Evolutionary conservation across 352 stramenopile genomes (phyloP).

Genomic region (Nothophytophthora sp.): DNA sequence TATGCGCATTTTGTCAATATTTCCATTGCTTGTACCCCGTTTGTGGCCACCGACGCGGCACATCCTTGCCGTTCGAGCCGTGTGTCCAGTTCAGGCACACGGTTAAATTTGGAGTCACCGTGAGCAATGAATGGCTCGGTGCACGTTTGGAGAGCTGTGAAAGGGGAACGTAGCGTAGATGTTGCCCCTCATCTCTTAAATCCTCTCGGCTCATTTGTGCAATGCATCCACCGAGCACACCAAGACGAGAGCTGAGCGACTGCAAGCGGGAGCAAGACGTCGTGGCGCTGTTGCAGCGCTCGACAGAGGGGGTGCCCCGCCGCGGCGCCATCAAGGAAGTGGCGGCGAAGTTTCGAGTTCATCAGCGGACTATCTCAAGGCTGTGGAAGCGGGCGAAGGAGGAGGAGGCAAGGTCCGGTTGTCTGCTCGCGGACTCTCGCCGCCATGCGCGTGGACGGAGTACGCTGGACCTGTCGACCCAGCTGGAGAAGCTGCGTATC

Average conservation of each 20-base stretch:
- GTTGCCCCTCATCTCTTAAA: no score
- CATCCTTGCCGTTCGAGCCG: no score
- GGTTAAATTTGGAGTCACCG: no score
- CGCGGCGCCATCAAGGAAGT: conserved; percentile 1
- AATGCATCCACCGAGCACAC: no score
- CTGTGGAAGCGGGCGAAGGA: conserved; percentile 1
- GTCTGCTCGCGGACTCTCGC: neutral
- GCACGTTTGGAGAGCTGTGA: no score
- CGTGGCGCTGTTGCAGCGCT: neutral
- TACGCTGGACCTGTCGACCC: conserved; percentile 1
- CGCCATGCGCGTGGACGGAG: neutral
- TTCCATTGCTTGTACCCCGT: no score
- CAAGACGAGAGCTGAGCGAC: conserved; percentile 1
- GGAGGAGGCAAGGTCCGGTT: neutral
- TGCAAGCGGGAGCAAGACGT: conserved; percentile 4
- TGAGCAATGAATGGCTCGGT: no score
- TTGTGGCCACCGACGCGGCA: no score
- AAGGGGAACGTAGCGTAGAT: no score
- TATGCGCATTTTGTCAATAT: no score
- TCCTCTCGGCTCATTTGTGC: no score
- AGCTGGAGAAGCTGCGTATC: conserved; percentile 2
- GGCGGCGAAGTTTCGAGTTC: neutral
- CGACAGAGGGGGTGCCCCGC: neutral
- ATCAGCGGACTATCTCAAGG: neutral
- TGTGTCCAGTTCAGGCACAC: no score